Conservation (phyloP, 1,139 yeast species). For the Blastobotrys persicus region DNA sequence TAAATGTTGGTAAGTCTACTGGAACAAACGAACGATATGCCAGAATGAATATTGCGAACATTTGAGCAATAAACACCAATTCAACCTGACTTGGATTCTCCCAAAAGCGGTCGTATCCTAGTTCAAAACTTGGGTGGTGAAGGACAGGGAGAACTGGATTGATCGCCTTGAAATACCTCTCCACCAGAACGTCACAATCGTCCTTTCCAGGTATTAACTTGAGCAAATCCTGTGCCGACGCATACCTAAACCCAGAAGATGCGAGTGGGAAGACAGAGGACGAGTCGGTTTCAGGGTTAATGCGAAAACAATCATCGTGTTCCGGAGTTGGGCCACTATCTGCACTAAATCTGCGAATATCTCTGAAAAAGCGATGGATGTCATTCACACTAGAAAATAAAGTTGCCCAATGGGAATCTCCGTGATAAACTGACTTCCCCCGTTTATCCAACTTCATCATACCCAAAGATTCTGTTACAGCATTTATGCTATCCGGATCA, state of each 20-base stretch:
- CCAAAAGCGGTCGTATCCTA: constrained; percentile 34
- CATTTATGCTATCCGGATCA: constrained; percentile 25
- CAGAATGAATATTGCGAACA: constrained; percentile 33
- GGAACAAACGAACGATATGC: constrained; percentile 32
- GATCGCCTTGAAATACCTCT: constrained; percentile 32
- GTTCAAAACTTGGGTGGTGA: constrained; percentile 33
- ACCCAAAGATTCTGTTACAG: constrained; percentile 36
- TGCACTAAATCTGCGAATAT: constrained; percentile 17
- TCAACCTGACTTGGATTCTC: constrained; percentile 31
- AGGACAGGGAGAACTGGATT: constrained; percentile 33
- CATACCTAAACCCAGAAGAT: constrained; percentile 3
- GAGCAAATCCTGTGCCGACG: constrained; percentile 28
- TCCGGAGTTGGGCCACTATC: constrained; percentile 2
- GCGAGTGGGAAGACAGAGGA: constrained; percentile 2
- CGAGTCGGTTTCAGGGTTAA: constrained; percentile 1
- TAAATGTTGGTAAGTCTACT: constrained; percentile 23
- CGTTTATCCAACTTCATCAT: constrained; percentile 37
- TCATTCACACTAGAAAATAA: constrained; percentile 35
- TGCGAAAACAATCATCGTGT: constrained; percentile 2
- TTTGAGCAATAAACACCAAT: constrained; percentile 34
- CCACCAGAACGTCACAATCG: constrained; percentile 31
- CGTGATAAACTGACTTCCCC: constrained; percentile 39
- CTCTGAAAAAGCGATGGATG: constrained; percentile 31
- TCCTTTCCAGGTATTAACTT: constrained; percentile 29
- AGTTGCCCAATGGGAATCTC: constrained; percentile 40